phyloP scores from a whole-genome alignment of 1,139 yeast species.

The Hansenula lynferdii region DNA sequence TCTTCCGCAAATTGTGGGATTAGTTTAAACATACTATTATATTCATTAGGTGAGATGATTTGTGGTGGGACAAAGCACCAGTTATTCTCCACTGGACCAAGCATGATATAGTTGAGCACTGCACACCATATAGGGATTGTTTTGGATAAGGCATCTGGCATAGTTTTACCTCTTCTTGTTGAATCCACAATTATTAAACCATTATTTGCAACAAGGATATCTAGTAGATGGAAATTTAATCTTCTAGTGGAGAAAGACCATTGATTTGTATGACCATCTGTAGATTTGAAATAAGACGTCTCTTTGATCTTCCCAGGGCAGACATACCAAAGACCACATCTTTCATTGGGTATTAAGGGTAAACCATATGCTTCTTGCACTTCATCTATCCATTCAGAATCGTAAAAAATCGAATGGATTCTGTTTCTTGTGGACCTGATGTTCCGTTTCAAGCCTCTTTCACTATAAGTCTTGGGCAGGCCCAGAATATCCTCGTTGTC shows the following conservation, averaged over 20 bases:
- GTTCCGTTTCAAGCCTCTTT: constrained; percentile 26
- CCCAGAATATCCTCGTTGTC: too few relatives aligned
- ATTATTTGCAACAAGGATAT: constrained; percentile 32
- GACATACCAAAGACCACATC: constrained; percentile 89
- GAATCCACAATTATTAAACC: constrained; percentile 76
- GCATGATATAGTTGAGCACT: constrained; percentile 54
- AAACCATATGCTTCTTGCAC: constrained; percentile 27
- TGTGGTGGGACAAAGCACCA: constrained; percentile 45
- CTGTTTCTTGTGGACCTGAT: constrained; percentile 52
- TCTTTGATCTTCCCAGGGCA: constrained; percentile 35
- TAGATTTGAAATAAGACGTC: constrained; percentile 76
- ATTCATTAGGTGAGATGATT: constrained; percentile 57
- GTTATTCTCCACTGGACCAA: constrained; percentile 24
- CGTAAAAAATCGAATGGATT: constrained; percentile 64
- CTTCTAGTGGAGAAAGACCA: constrained; percentile 78
- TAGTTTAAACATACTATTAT: constrained; percentile 41
- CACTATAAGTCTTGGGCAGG: too few relatives aligned
- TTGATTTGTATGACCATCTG: constrained; percentile 81
- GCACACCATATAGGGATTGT: constrained; percentile 93
- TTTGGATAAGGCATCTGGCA: constrained; percentile 85
- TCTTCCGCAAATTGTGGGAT: constrained; percentile 48
- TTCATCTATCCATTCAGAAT: constrained; percentile 39
- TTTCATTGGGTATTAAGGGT: constrained; percentile 67
- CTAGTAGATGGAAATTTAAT: constrained; percentile 65
- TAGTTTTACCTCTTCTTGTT: constrained; percentile 74